Conservation (phyloP, 2,329 filamentous ascomycete genomes). For the Aspergillus sp. region DNA sequence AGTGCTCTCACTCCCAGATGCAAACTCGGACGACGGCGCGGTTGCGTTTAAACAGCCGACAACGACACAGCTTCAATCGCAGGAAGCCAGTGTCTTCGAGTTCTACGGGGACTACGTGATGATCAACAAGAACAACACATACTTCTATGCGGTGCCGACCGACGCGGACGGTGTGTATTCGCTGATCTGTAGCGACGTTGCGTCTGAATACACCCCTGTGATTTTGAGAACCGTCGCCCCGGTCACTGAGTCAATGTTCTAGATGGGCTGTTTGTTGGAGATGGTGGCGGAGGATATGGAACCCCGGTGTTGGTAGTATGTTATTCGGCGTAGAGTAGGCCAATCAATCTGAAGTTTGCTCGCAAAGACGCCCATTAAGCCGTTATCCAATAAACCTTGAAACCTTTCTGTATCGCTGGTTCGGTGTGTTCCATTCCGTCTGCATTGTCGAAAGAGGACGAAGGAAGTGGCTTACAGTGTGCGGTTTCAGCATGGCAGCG, state of each 20-base stretch:
- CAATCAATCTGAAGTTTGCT: too few species aligned
- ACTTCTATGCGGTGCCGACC: neutral
- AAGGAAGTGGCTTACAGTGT: neutral
- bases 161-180: neutral
- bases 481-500: too few species aligned
- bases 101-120: neutral
- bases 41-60: neutral
- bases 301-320: neutral
- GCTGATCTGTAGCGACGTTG: neutral
- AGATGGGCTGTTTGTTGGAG: neutral
- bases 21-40: neutral
- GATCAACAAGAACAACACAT: neutral
- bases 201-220: neutral
- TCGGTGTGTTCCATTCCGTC: too few species aligned
- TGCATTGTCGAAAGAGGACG: neutral
- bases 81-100: neutral
- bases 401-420: too few species aligned
- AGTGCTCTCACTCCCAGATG: neutral
- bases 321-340: too few species aligned
- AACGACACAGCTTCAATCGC: neutral
- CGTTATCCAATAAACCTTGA: too few species aligned
- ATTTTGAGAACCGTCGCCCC: neutral
- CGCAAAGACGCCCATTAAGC: too few species aligned
- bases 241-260: neutral
- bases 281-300: neutral